A percentile compares a stretch with the other conserved stretches of the same genome.
These are phyloP conservation scores for Morella rubra DNA, from an alignment of 306 rosid genomes.

Conservation along the genomic window DNA sequence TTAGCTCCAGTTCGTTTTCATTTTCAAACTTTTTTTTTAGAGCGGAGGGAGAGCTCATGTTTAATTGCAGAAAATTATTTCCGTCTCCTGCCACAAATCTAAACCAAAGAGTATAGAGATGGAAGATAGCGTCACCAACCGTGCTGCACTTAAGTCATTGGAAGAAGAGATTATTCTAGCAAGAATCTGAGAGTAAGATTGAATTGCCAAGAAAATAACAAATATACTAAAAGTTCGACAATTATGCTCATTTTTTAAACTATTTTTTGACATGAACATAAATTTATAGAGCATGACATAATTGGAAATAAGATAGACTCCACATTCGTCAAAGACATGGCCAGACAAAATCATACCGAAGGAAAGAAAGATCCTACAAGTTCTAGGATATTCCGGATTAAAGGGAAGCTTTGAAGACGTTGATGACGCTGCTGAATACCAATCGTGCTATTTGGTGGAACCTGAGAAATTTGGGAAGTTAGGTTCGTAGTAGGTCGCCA, in stretches of 20 bases:
- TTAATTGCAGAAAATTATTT: constrained; percentile 31
- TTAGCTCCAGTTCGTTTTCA: too few species aligned
- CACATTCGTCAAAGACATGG: constrained; percentile 41
- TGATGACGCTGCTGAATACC: too few species aligned
- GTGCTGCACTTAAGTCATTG: constrained; percentile 38
- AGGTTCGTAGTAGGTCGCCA: too few species aligned
- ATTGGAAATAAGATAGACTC: constrained; percentile 52
- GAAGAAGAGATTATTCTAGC: constrained; percentile 48
- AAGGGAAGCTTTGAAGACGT: too few species aligned
- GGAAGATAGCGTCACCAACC: constrained; percentile 42
- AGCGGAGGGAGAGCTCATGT: constrained; percentile 18
- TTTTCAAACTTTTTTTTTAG: too few species aligned
- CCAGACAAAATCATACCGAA: constrained; percentile 51
- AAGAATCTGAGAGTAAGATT: too few species aligned
- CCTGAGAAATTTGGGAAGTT: too few species aligned
- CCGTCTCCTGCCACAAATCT: constrained; percentile 22
- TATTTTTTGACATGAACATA: constrained; percentile 36
- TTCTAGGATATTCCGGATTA: constrained; percentile 57
- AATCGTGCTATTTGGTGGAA: too few species aligned
- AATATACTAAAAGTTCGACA: constrained; percentile 40
- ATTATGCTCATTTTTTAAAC: constrained; percentile 44
- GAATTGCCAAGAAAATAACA: constrained; percentile 57
- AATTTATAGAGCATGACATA: constrained; percentile 31
- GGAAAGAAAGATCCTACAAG: constrained; percentile 71
- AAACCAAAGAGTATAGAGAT: constrained; percentile 33